Evolutionary conservation across 192 early-diverging fungal genomes (phyloP).

Genomic region (Rhizophagus prolifer): DNA sequence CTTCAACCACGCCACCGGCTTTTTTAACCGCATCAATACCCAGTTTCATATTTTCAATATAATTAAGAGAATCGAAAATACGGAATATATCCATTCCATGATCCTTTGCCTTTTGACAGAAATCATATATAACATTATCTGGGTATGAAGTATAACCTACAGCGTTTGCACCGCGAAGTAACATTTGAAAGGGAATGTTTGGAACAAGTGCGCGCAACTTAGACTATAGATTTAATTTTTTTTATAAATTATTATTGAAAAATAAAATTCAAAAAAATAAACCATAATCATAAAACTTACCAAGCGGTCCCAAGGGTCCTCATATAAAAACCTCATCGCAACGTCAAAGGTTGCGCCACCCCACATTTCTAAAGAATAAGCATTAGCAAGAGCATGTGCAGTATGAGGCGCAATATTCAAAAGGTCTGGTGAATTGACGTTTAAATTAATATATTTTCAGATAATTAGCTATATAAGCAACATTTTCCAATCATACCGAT

Average conservation of each 20-base stretch:
- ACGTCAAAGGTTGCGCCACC: slow-evolving; percentile 99
- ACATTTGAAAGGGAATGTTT: slow-evolving; percentile 98
- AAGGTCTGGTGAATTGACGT: slow-evolving; percentile 41
- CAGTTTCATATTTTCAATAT: slow-evolving; percentile 91
- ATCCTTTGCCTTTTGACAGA: slow-evolving; percentile 86
- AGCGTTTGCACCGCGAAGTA: slow-evolving; percentile 96
- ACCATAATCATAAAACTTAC: slow-evolving; percentile 28
- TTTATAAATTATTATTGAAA: not conserved
- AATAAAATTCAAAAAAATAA: too few species aligned
- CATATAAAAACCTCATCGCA: slow-evolving; percentile 92
- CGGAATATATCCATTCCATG: slow-evolving; percentile 96
- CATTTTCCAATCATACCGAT: slow-evolving; percentile 68
- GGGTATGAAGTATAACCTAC: slow-evolving; percentile 98
- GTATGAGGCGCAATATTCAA: slow-evolving; percentile 85
- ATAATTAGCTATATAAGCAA: not conserved
- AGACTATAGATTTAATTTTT: not conserved
- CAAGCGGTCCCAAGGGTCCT: slow-evolving; percentile 97
- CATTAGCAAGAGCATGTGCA: slow-evolving; percentile 81
- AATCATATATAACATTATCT: slow-evolving; percentile 96
- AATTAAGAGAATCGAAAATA: slow-evolving; percentile 98
- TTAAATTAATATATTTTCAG: not conserved
- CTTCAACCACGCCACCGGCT: slow-evolving; percentile 94
- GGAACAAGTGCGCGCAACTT: slow-evolving; percentile 83
- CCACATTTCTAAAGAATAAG: slow-evolving; percentile 96
- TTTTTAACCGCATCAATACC: slow-evolving; percentile 91